These are phyloP conservation scores for Bruguiera sexangula DNA, from an alignment of 345 rosid species.

Conservation along the genomic window DNA sequence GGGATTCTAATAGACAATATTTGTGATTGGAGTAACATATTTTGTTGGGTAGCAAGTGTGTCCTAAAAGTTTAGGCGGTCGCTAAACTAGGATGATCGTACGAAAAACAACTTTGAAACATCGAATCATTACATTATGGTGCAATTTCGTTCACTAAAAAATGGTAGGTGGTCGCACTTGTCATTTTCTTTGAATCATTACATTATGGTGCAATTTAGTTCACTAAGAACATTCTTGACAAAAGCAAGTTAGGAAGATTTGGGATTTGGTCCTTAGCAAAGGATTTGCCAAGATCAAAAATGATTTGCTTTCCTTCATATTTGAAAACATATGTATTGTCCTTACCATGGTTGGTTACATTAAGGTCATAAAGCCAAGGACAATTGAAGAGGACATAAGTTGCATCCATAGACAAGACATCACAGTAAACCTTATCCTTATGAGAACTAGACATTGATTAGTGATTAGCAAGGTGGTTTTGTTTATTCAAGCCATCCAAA, in stretches of 20 bases:
- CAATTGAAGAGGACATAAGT: neutral
- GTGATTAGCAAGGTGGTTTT: neutral
- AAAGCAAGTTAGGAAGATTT: neutral
- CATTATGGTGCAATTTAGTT: too few relatives aligned
- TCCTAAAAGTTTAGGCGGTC: too few relatives aligned
- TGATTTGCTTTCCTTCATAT: neutral
- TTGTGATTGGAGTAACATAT: too few relatives aligned
- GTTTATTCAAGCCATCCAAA: neutral
- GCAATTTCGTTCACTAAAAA: too few relatives aligned
- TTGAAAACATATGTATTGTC: neutral
- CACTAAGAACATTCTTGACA: neutral
- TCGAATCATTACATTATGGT: too few relatives aligned
- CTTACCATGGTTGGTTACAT: neutral
- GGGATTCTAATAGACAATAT: too few relatives aligned
- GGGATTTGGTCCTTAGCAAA: neutral
- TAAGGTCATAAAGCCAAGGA: neutral
- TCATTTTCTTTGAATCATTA: too few relatives aligned
- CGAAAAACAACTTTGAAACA: too few relatives aligned
- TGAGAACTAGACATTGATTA: neutral
- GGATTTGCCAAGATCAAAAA: neutral
- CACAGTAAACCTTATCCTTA: neutral
- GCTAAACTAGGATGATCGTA: too few relatives aligned
- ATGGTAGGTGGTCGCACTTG: too few relatives aligned
- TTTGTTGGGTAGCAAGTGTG: too few relatives aligned
- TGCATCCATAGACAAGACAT: neutral